These are phyloP conservation scores for Coprinopsis cinerea DNA, from an alignment of 768 basidiomycete species.

Conservation along the genomic window DNA sequence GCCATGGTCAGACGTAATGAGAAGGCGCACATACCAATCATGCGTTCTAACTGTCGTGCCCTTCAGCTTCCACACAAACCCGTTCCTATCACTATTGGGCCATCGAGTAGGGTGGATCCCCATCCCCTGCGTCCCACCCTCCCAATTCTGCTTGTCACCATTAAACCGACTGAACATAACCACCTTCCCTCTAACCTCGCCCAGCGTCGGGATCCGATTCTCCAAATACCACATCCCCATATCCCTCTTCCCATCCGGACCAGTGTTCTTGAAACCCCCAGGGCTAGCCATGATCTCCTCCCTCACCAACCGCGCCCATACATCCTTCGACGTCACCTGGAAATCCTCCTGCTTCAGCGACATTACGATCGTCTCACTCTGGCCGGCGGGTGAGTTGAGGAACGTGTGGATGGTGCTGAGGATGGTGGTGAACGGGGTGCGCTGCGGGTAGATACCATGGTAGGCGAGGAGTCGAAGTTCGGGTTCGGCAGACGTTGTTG, in stretches of 20 bases:
- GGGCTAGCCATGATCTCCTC: conserved; percentile 55
- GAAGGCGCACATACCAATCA: conserved; percentile 59
- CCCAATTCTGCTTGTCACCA: conserved; percentile 62
- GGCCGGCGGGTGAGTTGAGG: conserved; percentile 50
- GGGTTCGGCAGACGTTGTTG: not conserved
- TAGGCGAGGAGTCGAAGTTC: conserved; percentile 57
- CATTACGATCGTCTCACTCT: conserved; percentile 73
- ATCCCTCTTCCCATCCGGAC: conserved; percentile 2
- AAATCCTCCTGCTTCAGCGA: conserved; percentile 88
- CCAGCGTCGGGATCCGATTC: conserved; percentile 73
- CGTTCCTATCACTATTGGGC: conserved; percentile 72
- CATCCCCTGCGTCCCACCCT: conserved; percentile 58
- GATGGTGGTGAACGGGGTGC: conserved; percentile 60
- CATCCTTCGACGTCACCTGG: conserved; percentile 31
- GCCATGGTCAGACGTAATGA: conserved; percentile 12
- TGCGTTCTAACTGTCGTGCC: conserved; percentile 67
- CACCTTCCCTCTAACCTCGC: conserved; percentile 81
- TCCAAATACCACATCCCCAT: conserved; percentile 75
- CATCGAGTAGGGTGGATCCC: conserved; percentile 86
- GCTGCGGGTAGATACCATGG: conserved; percentile 72
- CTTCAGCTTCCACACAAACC: conserved; percentile 77
- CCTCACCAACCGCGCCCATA: conserved; percentile 63
- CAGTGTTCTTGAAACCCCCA: conserved; percentile 31
- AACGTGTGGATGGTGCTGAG: conserved; percentile 57
- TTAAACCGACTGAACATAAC: conserved; percentile 87